phyloP scores from a whole-genome alignment of 192 early-diverging fungal genomes.

The Backusella psychrophila region DNA sequence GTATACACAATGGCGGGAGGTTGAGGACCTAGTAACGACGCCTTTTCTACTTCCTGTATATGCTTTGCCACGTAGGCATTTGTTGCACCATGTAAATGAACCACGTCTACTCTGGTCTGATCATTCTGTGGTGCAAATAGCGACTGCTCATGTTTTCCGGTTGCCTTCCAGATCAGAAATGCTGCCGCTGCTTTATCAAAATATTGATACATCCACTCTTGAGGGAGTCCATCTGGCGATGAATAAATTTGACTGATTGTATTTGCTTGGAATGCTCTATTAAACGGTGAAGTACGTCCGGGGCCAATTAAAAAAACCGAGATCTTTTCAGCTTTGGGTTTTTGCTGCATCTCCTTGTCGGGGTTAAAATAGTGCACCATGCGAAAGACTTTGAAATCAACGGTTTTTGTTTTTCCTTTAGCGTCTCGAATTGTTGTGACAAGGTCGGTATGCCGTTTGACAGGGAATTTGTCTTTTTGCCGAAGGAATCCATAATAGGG shows the following conservation, averaged over 20 bases:
- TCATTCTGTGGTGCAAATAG: constrained; percentile 38
- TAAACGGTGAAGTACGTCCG: constrained; percentile 39
- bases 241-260: constrained; percentile 44
- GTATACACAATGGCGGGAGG: constrained; percentile 54
- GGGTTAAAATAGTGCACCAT: constrained; percentile 28
- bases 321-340: constrained; percentile 8
- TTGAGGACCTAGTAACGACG: constrained; percentile 26
- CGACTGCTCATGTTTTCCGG: constrained; percentile 42
- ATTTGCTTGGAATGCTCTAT: constrained; percentile 40
- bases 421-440: constrained; percentile 39
- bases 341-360: background rate
- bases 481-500: constrained; percentile 50
- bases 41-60: constrained; percentile 28
- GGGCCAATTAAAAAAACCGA: constrained; percentile 53
- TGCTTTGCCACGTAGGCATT: constrained; percentile 51
- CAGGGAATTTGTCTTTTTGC: constrained; percentile 17
- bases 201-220: constrained; percentile 58
- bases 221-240: constrained; percentile 44
- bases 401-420: constrained; percentile 19
- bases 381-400: constrained; percentile 38
- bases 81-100: constrained; percentile 57
- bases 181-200: constrained; percentile 52
- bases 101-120: constrained; percentile 43
- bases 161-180: constrained; percentile 41
- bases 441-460: constrained; percentile 24